Evolutionary conservation across 2,329 filamentous ascomycete genomes (phyloP), one percentile per base, ranked within the genome.

Genomic region (Neofusicoccum umdonicola): DNA sequence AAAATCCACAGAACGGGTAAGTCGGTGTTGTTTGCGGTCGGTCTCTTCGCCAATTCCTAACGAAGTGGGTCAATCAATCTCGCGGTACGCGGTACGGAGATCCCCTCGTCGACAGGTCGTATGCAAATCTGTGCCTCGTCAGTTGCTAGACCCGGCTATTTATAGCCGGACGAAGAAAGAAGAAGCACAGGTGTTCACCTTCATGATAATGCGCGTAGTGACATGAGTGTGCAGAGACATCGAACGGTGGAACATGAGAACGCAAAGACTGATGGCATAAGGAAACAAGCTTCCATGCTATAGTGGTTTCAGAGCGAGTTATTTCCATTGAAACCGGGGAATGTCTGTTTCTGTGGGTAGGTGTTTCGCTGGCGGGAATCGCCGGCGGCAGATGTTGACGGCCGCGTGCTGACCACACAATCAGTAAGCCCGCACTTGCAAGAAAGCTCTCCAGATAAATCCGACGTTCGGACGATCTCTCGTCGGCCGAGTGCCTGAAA

Each of bases 21-120:
- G 22, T 44, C 54, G 54, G 54, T 19, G 15, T 3, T 35, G 54
- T 35, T 44, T 22, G 27, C 27, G 39, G 41, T 42, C 41, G 22
- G 39, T 35, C 39, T 41, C 34, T 35, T 39, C 13, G 37, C 37
- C 37, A 39, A 4, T 15, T 12, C 27, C 34, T 7, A 22, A 13
- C n/a, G 4, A 27, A 41, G 52, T 58, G 54, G 54, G 54, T 58
- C 54, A 17, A 19, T 44, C 54, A 57, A 58, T 58, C 54, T 58
- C 54, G 41, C 54, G 8, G 54, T 45, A 58, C 54, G 54, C 52
- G 52, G 22, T 42, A 31, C 52, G 52, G 19, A 9, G 35, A 41
- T 17, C 37, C 52, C 27, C 27, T 31, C 37, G 37, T 13, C 52
- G 35, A 52, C 37, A 35, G n/a, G n/a, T 37, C n/a, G 27, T 31